Evolutionary conservation across 2,329 filamentous ascomycete species (phyloP).

Genomic region (Ambrosiella xylebori): DNA sequence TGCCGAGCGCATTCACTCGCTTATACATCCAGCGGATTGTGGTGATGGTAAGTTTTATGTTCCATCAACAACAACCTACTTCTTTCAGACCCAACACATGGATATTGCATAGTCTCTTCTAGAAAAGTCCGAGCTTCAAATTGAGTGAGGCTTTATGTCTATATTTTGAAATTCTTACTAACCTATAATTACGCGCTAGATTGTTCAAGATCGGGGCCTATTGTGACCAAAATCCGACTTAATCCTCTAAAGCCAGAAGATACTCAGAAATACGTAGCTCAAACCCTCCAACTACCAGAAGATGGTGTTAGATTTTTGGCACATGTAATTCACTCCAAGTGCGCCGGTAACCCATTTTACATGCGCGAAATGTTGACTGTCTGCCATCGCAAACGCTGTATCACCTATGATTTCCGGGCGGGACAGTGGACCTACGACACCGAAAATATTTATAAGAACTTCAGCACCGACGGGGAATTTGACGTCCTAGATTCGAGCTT

Average conservation of each 20-base stretch:
- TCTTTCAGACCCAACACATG: no score
- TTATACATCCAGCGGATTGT: slow-evolving; percentile 35
- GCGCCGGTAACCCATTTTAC: slow-evolving; percentile 76
- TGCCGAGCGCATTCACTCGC: slow-evolving; percentile 34
- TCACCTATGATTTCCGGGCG: slow-evolving; percentile 78
- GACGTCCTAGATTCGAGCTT: slow-evolving; percentile 71
- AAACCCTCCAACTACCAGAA: slow-evolving; percentile 57
- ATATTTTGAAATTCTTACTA: slow-evolving; percentile 9
- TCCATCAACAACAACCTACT: neutral
- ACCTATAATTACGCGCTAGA: slow-evolving; percentile 21
- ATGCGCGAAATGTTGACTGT: slow-evolving; percentile 80
- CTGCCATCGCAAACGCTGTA: slow-evolving; percentile 70
- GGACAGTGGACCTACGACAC: slow-evolving; percentile 73
- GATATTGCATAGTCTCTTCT: no score
- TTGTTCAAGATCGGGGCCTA: slow-evolving; percentile 29
- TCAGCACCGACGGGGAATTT: slow-evolving; percentile 61
- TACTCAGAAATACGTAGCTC: slow-evolving; percentile 64
- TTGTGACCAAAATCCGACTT: slow-evolving; percentile 54
- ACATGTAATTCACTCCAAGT: slow-evolving; percentile 76
- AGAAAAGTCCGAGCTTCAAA: no score
- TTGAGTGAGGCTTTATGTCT: neutral
- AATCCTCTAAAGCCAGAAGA: slow-evolving; percentile 60
- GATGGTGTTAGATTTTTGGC: slow-evolving; percentile 63
- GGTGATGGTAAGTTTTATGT: slow-evolving; percentile 26
- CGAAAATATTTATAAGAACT: slow-evolving; percentile 71